Evolutionary conservation across 768 basidiomycete genomes (phyloP).

Genomic region (Trametes cingulata): DNA sequence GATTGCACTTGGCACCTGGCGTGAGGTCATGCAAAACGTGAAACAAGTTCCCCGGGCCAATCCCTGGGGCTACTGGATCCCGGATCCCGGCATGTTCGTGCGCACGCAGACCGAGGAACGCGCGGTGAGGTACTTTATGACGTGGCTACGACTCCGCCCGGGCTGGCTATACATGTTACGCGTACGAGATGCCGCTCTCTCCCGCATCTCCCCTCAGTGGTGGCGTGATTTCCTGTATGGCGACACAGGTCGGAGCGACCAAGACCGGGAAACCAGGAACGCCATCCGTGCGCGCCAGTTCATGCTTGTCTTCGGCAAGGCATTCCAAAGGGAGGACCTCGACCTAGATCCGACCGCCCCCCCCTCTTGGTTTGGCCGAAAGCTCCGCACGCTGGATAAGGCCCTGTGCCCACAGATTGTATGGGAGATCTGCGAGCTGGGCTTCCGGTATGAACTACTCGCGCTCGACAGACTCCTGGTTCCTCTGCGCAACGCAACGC

Average conservation of each 20-base stretch:
- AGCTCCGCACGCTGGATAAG: no score
- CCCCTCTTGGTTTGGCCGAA: not conserved
- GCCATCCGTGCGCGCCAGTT: not conserved
- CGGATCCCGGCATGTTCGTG: not conserved
- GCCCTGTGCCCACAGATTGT: not conserved
- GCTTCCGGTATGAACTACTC: not conserved
- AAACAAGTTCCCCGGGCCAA: not conserved
- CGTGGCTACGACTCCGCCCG: not conserved
- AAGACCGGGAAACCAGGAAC: not conserved
- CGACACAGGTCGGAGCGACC: not conserved
- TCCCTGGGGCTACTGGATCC: slow-evolving; percentile 3
- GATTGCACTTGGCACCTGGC: not conserved
- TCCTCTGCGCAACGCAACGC: not conserved
- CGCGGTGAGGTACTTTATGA: not conserved
- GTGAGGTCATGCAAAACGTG: not conserved
- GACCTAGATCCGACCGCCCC: not conserved
- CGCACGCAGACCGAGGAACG: not conserved
- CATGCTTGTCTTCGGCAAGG: not conserved
- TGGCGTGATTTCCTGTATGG: slow-evolving; percentile 3
- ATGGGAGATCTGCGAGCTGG: not conserved
- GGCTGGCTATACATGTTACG: not conserved
- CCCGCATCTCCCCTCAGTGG: not conserved
- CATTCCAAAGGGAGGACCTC: not conserved
- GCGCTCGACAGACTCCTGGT: not conserved
- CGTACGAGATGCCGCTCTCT: not conserved